Conservation (phyloP, 208 protist genomes). For the Balamuthia mandrillaris region DNA sequence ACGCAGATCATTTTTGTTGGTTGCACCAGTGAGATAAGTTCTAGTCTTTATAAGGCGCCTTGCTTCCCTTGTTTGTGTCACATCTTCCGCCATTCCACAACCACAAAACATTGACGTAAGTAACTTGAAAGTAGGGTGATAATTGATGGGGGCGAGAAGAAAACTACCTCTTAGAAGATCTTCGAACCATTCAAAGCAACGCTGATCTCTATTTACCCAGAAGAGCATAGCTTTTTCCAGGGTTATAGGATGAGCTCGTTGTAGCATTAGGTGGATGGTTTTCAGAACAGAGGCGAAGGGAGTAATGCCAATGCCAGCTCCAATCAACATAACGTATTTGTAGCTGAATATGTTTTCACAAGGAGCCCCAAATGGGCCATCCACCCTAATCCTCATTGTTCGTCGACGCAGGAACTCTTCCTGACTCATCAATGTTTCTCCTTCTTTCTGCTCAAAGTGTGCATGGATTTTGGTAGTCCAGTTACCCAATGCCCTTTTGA, state of each 20-base stretch:
- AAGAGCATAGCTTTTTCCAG: slow-evolving; percentile 63
- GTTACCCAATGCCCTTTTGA: too few relatives aligned
- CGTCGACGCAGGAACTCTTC: too few relatives aligned
- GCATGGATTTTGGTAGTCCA: too few relatives aligned
- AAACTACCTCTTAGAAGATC: slow-evolving; percentile 45
- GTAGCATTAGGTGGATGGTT: slow-evolving; percentile 49
- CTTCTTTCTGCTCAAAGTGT: too few relatives aligned
- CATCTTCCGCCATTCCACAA: not conserved
- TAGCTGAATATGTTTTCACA: slow-evolving; percentile 70
- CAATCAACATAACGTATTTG: slow-evolving; percentile 58
- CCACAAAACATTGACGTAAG: not conserved
- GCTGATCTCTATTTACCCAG: slow-evolving; percentile 61
- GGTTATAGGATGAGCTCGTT: not conserved
- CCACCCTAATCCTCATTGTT: too few relatives aligned
- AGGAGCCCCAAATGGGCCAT: slow-evolving; percentile 69
- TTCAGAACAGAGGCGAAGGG: slow-evolving; percentile 72
- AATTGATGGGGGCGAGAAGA: not conserved
- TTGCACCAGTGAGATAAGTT: not conserved
- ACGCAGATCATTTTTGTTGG: not conserved
- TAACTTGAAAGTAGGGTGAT: not conserved
- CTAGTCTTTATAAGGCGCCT: slow-evolving; percentile 18
- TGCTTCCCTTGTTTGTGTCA: too few relatives aligned
- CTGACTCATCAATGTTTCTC: too few relatives aligned
- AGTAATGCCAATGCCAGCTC: slow-evolving; percentile 76
- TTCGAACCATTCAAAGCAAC: slow-evolving; percentile 65